A percentile compares a stretch with the other conserved stretches of the same genome.
These are phyloP conservation scores for Epichloe gansuensis DNA, from an alignment of 2,329 filamentous ascomycete species.

Conservation along the genomic window DNA sequence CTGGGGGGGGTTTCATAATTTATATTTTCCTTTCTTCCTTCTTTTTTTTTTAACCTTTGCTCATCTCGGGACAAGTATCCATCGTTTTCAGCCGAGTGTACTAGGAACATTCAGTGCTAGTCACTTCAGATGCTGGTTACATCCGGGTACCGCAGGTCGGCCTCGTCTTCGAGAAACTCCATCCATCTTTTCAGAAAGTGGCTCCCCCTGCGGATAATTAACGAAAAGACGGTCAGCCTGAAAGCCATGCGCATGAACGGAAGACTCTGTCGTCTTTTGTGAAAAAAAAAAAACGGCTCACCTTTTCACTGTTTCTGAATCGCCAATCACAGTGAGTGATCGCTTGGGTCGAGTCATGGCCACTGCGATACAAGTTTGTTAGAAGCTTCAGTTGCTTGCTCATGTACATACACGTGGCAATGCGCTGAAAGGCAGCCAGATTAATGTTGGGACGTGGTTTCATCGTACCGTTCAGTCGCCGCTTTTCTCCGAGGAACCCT, in stretches of 20 bases:
- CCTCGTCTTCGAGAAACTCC: slow-evolving; percentile 76
- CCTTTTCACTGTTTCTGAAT: slow-evolving; percentile 84
- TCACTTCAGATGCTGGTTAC: slow-evolving; percentile 25
- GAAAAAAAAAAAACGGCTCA: slow-evolving; percentile 32
- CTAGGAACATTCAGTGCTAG: slow-evolving; percentile 1
- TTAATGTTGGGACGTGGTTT: not conserved
- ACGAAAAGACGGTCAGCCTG: not conserved
- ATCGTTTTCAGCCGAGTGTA: too few relatives aligned
- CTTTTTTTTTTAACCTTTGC: not conserved
- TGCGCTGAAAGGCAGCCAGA: too few relatives aligned
- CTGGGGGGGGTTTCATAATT: too few relatives aligned
- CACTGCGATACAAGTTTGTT: slow-evolving; percentile 44
- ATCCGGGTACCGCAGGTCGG: slow-evolving; percentile 82
- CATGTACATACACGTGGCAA: too few relatives aligned
- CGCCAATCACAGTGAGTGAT: slow-evolving; percentile 80
- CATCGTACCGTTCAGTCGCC: slow-evolving; percentile 74
- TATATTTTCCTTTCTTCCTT: not conserved
- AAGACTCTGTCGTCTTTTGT: not conserved
- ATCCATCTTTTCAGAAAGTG: slow-evolving; percentile 84
- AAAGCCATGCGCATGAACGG: not conserved
- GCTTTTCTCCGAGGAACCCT: slow-evolving; percentile 84
- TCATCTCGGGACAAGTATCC: not conserved
- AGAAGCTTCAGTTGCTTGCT: not conserved
- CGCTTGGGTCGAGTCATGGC: slow-evolving; percentile 93
- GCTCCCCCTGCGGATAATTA: slow-evolving; percentile 49